Conservation (phyloP, 2,329 filamentous ascomycete species). For the Trichoderma sp. region DNA sequence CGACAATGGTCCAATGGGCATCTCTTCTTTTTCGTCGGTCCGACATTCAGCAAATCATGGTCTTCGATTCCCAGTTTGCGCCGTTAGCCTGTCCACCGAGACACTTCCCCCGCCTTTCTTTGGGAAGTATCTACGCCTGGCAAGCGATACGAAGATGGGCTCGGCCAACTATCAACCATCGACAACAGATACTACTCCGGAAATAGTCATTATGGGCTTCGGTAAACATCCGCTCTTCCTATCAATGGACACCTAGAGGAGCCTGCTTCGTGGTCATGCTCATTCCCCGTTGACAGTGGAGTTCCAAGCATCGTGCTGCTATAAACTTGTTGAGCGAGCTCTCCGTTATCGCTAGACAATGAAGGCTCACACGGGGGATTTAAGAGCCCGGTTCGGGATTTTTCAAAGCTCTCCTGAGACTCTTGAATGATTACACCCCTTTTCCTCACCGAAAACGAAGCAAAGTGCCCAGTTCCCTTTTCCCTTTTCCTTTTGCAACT, state of each 20-base stretch:
- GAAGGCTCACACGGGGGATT: neutral
- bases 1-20: neutral
- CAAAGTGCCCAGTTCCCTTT: neutral
- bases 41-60: conserved; percentile 13
- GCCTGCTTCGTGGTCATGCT: neutral
- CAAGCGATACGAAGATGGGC: neutral
- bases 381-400: neutral
- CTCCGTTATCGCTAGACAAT: neutral
- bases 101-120: neutral
- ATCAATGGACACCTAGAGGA: neutral
- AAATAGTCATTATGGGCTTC: neutral
- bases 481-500: neutral
- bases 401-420: neutral
- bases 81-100: neutral
- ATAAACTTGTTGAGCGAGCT: neutral
- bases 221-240: neutral
- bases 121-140: neutral
- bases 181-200: neutral
- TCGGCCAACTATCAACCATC: neutral
- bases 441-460: neutral
- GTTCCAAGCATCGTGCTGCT: neutral
- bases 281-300: neutral
- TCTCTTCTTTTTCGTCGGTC: neutral
- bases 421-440: neutral
- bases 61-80: neutral